Conservation (phyloP, 1,284 basidiomycete genomes). For the Volvariella volvacea region DNA sequence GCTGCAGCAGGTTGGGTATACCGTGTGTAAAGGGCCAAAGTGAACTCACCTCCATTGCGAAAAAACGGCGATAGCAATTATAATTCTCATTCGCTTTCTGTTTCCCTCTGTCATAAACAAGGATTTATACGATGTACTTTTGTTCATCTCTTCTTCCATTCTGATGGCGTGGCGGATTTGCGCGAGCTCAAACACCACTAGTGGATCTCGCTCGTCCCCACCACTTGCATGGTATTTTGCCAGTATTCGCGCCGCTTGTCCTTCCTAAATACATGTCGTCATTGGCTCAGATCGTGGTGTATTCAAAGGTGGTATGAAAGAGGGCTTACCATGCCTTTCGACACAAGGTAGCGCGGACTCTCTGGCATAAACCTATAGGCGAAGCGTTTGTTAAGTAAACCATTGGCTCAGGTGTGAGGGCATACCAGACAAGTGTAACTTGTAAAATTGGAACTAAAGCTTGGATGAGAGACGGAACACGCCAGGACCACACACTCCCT, state of each 20-base stretch:
- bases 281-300: neutral
- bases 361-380: conserved; percentile 55
- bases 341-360: conserved; percentile 62
- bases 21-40: neutral
- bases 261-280: too few species aligned
- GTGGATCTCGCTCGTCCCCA: conserved; percentile 41
- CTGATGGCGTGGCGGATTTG: conserved; percentile 60
- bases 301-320: neutral
- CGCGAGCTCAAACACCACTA: conserved; percentile 53
- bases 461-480: conserved; percentile 64
- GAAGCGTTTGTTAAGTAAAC: too few species aligned
- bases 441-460: conserved; percentile 57
- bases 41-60: conserved; percentile 57
- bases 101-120: conserved; percentile 55
- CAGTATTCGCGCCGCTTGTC: conserved; percentile 43
- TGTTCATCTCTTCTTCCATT: conserved; percentile 45
- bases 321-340: conserved; percentile 44
- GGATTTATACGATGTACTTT: conserved; percentile 38
- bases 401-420: too few species aligned
- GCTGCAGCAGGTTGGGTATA: conserved; percentile 19
- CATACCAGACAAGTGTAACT: conserved; percentile 44
- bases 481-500: conserved; percentile 56
- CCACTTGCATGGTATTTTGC: conserved; percentile 60
- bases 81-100: conserved; percentile 48
- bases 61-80: conserved; percentile 52